Percentiles rank a stretch among this genome's conserved stretches.
These are phyloP conservation scores for Fusarium chlamydosporum DNA, from an alignment of 2,329 filamentous ascomycete genomes.

Conservation along the genomic window DNA sequence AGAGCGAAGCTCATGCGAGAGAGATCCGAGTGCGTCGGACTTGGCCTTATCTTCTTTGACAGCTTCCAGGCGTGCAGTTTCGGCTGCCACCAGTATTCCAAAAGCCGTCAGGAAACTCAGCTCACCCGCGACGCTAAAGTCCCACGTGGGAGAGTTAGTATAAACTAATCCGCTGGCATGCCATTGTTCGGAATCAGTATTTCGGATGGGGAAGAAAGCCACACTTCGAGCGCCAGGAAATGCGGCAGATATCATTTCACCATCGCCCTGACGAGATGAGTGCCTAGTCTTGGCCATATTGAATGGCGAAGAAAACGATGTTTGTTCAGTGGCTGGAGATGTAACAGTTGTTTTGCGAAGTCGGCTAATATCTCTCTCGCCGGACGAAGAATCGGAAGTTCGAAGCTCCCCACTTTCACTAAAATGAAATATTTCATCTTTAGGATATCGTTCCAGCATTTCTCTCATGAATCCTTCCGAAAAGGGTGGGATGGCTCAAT, in stretches of 20 bases:
- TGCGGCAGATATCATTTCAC: neutral
- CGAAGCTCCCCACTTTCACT: neutral
- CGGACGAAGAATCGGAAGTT: constrained; percentile 1
- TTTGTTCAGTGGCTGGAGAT: no score
- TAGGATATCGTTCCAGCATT: neutral
- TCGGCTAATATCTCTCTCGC: no score
- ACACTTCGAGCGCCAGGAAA: neutral
- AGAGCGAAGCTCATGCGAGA: constrained; percentile 15
- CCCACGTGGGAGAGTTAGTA: neutral
- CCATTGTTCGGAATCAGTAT: neutral
- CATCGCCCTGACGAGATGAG: neutral
- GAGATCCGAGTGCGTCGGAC: constrained; percentile 7
- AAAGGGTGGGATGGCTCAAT: accelerated
- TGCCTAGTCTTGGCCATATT: neutral
- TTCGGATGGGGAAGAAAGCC: constrained; percentile 13
- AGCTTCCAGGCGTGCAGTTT: neutral
- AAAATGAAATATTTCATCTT: constrained; percentile 1
- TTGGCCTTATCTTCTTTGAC: neutral
- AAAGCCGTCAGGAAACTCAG: neutral
- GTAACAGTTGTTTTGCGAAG: no score
- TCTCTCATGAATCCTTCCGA: neutral
- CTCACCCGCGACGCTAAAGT: neutral
- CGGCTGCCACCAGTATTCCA: neutral
- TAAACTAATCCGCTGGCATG: neutral
- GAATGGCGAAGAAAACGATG: no score